Conservation (phyloP, 106 monocot genomes). For the Dendrobium chrysotoxum region DNA sequence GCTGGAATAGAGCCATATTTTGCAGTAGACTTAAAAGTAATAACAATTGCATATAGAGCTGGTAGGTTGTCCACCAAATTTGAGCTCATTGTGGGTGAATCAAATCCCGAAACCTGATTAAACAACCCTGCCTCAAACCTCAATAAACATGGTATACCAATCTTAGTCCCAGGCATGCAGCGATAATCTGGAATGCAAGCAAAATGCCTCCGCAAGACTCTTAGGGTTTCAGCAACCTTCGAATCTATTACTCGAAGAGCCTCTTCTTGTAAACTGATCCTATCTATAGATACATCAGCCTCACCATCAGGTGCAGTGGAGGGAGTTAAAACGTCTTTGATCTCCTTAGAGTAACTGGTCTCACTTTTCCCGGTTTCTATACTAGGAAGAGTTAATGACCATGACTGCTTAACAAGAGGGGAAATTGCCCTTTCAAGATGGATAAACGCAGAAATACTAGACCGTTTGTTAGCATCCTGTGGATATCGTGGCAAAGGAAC, state of each 20-base stretch:
- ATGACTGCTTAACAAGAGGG: slow-evolving; percentile 73
- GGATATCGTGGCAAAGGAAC: slow-evolving; percentile 37
- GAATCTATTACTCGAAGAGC: slow-evolving; percentile 67
- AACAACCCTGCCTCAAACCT: slow-evolving; percentile 65
- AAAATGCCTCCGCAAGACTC: slow-evolving; percentile 63
- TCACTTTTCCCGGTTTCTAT: slow-evolving; percentile 24
- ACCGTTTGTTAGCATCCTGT: slow-evolving; percentile 37
- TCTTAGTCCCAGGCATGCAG: slow-evolving; percentile 61
- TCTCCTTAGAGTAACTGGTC: slow-evolving; percentile 20
- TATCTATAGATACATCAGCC: slow-evolving; percentile 14
- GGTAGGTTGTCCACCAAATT: slow-evolving; percentile 44
- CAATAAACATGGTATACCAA: slow-evolving; percentile 68
- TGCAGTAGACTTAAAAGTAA: slow-evolving; percentile 64
- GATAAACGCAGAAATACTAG: slow-evolving; percentile 49
- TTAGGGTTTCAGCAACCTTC: slow-evolving; percentile 47
- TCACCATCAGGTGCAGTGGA: slow-evolving; percentile 14
- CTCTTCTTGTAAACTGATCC: slow-evolving; percentile 28
- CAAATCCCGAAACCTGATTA: slow-evolving; percentile 36
- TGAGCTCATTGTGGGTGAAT: slow-evolving; percentile 18
- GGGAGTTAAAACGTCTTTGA: slow-evolving; percentile 22
- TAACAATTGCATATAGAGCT: slow-evolving; percentile 64
- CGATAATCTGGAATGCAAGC: slow-evolving; percentile 66
- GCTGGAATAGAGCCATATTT: slow-evolving; percentile 70
- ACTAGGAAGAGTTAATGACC: slow-evolving; percentile 59
- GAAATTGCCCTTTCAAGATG: slow-evolving; percentile 57